Percentiles rank a stretch among this genome's conserved stretches.
phyloP scores from a whole-genome alignment of 345 rosid species.

The Linum tenue region DNA sequence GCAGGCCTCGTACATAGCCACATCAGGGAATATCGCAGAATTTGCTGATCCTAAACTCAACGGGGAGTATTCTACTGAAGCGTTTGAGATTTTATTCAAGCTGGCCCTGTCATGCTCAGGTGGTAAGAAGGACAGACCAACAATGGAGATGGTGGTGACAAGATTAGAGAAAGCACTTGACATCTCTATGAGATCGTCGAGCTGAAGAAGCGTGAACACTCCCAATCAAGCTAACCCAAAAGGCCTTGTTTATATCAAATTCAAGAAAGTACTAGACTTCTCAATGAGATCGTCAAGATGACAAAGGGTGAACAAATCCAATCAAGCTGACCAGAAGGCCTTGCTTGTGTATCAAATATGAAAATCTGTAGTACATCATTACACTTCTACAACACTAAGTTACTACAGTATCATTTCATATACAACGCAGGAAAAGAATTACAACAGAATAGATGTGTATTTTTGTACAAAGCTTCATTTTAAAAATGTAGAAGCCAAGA shows the following conservation, averaged over 20 bases:
- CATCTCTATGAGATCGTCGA: conserved; percentile 18
- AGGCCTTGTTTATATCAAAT: not conserved
- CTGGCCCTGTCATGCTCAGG: conserved; percentile 52
- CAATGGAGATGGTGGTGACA: conserved; percentile 46
- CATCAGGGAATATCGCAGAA: conserved; percentile 31
- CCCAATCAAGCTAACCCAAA: too few species aligned
- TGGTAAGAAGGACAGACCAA: conserved; percentile 42
- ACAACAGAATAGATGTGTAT: conserved; percentile 3
- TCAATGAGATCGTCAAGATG: not conserved
- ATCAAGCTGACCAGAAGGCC: not conserved
- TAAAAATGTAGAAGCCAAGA: conserved; percentile 23
- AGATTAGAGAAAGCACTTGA: conserved; percentile 32
- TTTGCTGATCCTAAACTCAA: conserved; percentile 45
- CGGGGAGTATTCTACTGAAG: conserved; percentile 38
- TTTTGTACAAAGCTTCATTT: conserved; percentile 27
- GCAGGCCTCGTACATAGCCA: conserved; percentile 37
- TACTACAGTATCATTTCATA: conserved; percentile 1
- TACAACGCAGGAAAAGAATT: conserved; percentile 13
- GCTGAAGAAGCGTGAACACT: not conserved
- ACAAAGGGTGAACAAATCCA: not conserved
- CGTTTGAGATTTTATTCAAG: conserved; percentile 34
- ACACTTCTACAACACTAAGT: not conserved
- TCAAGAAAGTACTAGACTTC: not conserved
- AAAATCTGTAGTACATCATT: not conserved
- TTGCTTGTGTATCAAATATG: not conserved